Conservation (phyloP, 2,329 filamentous ascomycete species). For the Lachnellula hyalina region DNA sequence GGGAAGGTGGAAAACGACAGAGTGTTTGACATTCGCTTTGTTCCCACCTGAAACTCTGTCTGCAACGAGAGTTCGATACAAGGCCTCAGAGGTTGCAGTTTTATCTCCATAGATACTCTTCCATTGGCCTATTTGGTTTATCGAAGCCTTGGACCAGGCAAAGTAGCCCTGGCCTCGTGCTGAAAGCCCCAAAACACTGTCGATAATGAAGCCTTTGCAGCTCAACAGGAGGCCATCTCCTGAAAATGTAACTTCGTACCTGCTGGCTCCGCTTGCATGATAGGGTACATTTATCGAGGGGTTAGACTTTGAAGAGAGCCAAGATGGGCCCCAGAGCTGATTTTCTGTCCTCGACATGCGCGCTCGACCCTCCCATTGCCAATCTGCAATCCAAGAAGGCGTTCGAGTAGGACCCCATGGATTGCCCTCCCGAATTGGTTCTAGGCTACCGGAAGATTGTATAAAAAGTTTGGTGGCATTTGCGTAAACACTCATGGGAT, state of each 20-base stretch:
- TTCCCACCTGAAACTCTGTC: conserved; percentile 7
- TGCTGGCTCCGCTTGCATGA: background rate
- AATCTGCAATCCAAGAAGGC: conserved; percentile 15
- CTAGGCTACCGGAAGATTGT: background rate
- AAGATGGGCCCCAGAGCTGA: conserved; percentile 8
- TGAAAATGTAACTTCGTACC: conserved; percentile 2
- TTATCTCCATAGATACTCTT: conserved; percentile 5
- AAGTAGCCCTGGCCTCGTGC: conserved; percentile 13
- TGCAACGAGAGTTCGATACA: conserved; percentile 9
- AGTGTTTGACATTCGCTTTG: background rate
- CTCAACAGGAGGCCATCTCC: conserved; percentile 4
- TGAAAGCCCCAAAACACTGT: conserved; percentile 7
- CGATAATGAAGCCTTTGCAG: conserved; percentile 14
- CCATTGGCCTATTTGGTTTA: conserved; percentile 1
- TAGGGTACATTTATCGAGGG: conserved; percentile 2
- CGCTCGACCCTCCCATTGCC: conserved; percentile 12
- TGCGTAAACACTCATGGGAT: conserved; percentile 5
- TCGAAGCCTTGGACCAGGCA: conserved; percentile 5
- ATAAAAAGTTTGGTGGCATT: conserved; percentile 10
- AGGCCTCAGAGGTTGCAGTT: conserved; percentile 1
- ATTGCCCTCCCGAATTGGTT: conserved; percentile 13
- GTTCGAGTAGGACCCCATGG: conserved; percentile 5
- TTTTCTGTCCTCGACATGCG: background rate
- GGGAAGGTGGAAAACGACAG: conserved; percentile 9
- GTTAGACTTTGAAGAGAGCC: background rate